Evolutionary conservation across 768 basidiomycete species (phyloP), one percentile per base, ranked within the genome.

Genomic region (Pleurotus platypus): DNA sequence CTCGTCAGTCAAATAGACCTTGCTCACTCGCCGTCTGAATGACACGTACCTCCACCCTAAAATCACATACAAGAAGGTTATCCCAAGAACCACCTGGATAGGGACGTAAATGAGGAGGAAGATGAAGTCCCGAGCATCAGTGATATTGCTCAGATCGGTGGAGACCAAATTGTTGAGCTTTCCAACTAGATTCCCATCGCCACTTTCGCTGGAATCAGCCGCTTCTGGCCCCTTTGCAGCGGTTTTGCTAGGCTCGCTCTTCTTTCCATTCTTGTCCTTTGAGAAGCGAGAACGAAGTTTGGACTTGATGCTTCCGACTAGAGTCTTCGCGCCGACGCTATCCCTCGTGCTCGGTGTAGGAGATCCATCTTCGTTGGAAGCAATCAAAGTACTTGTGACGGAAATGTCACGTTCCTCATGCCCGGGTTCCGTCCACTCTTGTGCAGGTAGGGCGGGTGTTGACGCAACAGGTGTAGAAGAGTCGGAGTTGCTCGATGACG

Each of bases 101-200:
- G 69, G 69, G 16, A 63, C 57, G 40, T 64, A 63, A 35, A 67
- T 48, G 6, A 67, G 48, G 20, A 67, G 26, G 46, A 58, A 43
- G 8, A 75, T 57, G 47, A 77, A 73, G 47, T 77, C 70, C 27
- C 71, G 61, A 11, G 68, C 68, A 18, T 67, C 69, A n/a, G 66
- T 62, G 42, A 79, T 75, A 54, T 70, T 71, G 26, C 58, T 60
- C 57, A 77, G 48, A 67, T 92, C 89, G 1, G 84, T 83, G 5
- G 87, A 84, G 38, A 89, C 80, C 6, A 90, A 69, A 56, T 90
- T 91, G 66, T 87, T 91, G 65, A 92, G 84, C 65, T 83, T 88
- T 7, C 90, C 90, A 40, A 84, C 81, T n/a, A 89, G 69, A 62
- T 86, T 84, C 5, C 70, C 71, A 16, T 50, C 50, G 50, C 59